Conservation (phyloP, 2,329 filamentous ascomycete genomes). For the Calonectria honghensis region DNA sequence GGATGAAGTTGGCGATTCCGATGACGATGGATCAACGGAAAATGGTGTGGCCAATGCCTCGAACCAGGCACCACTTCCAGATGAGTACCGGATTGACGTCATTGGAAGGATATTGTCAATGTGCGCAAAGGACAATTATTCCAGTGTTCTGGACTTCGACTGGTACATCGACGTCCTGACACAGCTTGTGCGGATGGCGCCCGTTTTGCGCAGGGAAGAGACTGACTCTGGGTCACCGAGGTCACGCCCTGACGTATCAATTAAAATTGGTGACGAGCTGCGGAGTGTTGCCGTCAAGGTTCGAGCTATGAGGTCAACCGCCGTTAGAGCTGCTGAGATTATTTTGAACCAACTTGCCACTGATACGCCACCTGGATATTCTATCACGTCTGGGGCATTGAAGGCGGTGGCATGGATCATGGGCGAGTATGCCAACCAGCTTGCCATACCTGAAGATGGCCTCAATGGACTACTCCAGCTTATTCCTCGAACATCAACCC, state of each 20-base stretch:
- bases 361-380: conserved; percentile 73
- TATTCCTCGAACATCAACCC: conserved; percentile 73
- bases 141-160: conserved; percentile 91
- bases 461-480: conserved; percentile 84
- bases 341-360: conserved; percentile 77
- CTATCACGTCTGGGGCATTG: conserved; percentile 79
- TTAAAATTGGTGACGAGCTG: conserved; percentile 87
- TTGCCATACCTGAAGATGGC: conserved; percentile 82
- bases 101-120: conserved; percentile 89
- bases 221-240: conserved; percentile 59
- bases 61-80: conserved; percentile 78
- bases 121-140: conserved; percentile 92
- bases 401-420: conserved; percentile 88
- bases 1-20: conserved; percentile 67
- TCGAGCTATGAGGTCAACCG: conserved; percentile 85
- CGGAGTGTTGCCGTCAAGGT: conserved; percentile 95
- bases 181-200: conserved; percentile 86
- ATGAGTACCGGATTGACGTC: conserved; percentile 90
- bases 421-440: conserved; percentile 88
- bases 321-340: conserved; percentile 88
- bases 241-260: conserved; percentile 71
- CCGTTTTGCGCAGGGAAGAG: conserved; percentile 65
- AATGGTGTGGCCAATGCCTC: conserved; percentile 56
- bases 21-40: conserved; percentile 68
- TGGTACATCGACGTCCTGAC: conserved; percentile 97